Evolutionary conservation across 768 basidiomycete genomes (phyloP), one percentile per base, ranked within the genome.

Genomic region (Leccinum imitatum): DNA sequence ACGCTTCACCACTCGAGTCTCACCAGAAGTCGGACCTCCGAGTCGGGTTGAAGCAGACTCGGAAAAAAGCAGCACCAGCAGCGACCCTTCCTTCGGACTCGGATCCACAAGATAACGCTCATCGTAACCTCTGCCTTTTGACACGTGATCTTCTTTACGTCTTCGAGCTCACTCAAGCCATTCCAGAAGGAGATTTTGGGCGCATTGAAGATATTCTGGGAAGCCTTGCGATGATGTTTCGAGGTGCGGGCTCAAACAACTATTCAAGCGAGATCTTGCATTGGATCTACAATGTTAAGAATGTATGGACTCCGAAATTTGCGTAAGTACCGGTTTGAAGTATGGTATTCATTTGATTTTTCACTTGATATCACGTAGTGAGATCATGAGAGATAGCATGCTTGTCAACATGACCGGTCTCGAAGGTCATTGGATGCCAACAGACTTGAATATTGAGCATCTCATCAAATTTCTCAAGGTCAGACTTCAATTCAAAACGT

Each of bases 381-480:
- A 31, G 10, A 31, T 31, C 10, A 31, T 31, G 10, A 31, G 31
- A 31, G 10, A 31, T 31, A 31, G 31, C 31, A 31, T 31, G 31
- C 31, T 31, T 31, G 31, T 31, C 10, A 31, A 31, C 44, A 27
- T 67, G 0, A 69, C 71, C 0, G 76, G 77, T 0, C 55, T 73
- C 1, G 59, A 69, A 7, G 74, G 27, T 27, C 27, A 27, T 54
- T 67, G 58, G 2, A 78, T 78, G 75, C 62, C 59, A 0, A 66
- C 77, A 11, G 73, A 78, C 46, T 9, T 75, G 2, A 78, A 79
- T 52, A 77, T 78, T 1, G 73, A 79, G 39, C 77, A 79, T 59
- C 48, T 71, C 0, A 76, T 78, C 47, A 51, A 68, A 0, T 69
- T 73, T 57, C 47, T 76, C 0, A 78, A 77, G 73, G 73, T 73